Base-by-base conservation (phyloP, 208 protist species). In the Blastocrithidia nonstop region DNA sequence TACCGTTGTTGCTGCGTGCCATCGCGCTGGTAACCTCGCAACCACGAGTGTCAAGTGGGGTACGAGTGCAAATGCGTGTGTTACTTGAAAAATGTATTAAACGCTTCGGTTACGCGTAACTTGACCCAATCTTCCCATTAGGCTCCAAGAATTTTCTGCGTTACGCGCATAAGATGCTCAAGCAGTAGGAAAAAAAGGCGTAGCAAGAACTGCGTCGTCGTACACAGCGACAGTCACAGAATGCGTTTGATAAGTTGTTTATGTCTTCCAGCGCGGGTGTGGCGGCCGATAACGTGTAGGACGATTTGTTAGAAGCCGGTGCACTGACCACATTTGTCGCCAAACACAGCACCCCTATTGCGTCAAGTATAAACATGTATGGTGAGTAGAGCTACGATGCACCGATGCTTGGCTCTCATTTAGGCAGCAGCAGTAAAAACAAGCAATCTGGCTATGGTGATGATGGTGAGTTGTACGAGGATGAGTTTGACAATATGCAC, bases 91-190 rank as follows among this genome's bases (percentile, higher is more conserved):
- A 87, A 51, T 82, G 67, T 55, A 71, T 91, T 39, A 84, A 87
- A 54, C 75, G 74, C 28, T 91, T 85, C 64, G 53, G 61, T 16
- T 72, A 68, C 43, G 70, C 70, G 32, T 47, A 58, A 36, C 59
- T 91, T 32, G 77, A 91, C 32, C 71, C 66, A n/a, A 65, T 87
- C 17, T 91, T 91, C 47, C 82, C 82, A 1, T 35, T 87, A 15
- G 82, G 82, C 20, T 87, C 76, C 41, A 84, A 83, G 49, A 84
- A 84, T 31, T 91, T 91, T 45, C 63, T 91, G 13, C 70, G 70
- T 31, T 91, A 91, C 61, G 82, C 72, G 15, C 54, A 85, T 29
- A 81, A 73, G 41, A 91, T 91, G 82, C 60, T 82, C 61, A 68
- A 54, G 32, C 70, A 77, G 2, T 73, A 87, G 41, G 63, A 87